Percentiles rank a stretch among this genome's conserved stretches.
Evolutionary conservation across 371 early-diverging fungal species (phyloP).

Genomic region (Capillidium rhysosporum): DNA sequence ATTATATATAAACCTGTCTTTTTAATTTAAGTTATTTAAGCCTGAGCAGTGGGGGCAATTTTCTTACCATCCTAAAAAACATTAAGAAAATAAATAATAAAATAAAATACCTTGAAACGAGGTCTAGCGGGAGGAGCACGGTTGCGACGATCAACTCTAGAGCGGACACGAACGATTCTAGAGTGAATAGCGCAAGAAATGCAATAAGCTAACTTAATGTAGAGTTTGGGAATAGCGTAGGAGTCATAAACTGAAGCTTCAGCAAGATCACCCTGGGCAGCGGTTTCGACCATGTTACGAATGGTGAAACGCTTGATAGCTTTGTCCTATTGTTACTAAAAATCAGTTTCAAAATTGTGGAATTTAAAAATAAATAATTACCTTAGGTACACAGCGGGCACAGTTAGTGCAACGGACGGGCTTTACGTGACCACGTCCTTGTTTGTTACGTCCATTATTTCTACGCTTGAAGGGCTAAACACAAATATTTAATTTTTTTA

Average conservation of each 20-base stretch:
- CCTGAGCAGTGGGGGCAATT: constrained; percentile 16
- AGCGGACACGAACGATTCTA: constrained; percentile 93
- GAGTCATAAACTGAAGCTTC: constrained; percentile 90
- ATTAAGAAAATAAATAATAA: not conserved
- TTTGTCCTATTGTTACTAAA: constrained; percentile 58
- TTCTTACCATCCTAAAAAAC: constrained; percentile 29
- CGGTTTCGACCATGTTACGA: constrained; percentile 96
- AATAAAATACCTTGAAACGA: constrained; percentile 43
- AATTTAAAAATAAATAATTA: constrained; percentile 7
- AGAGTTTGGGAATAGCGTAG: constrained; percentile 95
- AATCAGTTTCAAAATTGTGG: not conserved
- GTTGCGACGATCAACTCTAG: constrained; percentile 72
- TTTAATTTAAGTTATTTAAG: too few relatives aligned
- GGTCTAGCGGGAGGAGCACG: constrained; percentile 84
- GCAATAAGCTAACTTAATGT: constrained; percentile 96
- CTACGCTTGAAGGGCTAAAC: constrained; percentile 83
- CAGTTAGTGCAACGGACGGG: constrained; percentile 98
- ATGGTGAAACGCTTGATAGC: constrained; percentile 97
- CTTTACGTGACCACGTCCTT: constrained; percentile 95
- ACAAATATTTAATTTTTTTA: not conserved
- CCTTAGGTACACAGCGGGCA: constrained; percentile 90
- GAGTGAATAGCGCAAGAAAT: constrained; percentile 97
- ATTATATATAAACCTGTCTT: too few relatives aligned
- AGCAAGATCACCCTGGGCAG: constrained; percentile 91
- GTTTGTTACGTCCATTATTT: constrained; percentile 97